phyloP scores from a whole-genome alignment of 148 eudicot genomes.

The Vaccinium corymbosum region DNA sequence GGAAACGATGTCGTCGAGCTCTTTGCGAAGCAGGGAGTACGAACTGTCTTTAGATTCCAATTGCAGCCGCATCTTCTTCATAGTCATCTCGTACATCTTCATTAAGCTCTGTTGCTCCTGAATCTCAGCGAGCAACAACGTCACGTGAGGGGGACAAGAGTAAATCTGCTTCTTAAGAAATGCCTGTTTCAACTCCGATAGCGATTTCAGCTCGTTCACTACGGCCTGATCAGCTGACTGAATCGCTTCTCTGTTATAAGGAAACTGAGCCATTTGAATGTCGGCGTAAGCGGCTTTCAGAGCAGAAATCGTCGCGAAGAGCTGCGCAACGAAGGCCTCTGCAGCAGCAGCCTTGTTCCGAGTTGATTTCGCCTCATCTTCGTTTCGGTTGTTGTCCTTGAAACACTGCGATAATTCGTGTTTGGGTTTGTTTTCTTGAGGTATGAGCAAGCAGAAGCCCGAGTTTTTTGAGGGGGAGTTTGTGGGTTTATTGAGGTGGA shows the following conservation, averaged over 20 bases:
- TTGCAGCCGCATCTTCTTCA: slow-evolving; percentile 61
- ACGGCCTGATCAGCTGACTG: slow-evolving; percentile 65
- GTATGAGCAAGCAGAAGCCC: slow-evolving; percentile 29
- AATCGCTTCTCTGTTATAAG: slow-evolving; percentile 52
- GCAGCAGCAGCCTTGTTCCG: slow-evolving; percentile 36
- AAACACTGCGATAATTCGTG: neutral
- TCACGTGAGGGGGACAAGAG: slow-evolving; percentile 74
- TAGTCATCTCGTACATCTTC: slow-evolving; percentile 78
- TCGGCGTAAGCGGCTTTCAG: slow-evolving; percentile 87
- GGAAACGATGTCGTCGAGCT: slow-evolving; percentile 24
- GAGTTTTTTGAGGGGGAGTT: slow-evolving; percentile 23
- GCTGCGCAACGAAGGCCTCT: slow-evolving; percentile 68
- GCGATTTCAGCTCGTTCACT: slow-evolving; percentile 46
- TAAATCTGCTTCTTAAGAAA: slow-evolving; percentile 46
- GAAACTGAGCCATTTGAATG: slow-evolving; percentile 79
- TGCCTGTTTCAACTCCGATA: slow-evolving; percentile 63
- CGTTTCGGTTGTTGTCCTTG: neutral
- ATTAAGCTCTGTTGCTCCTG: slow-evolving; percentile 82
- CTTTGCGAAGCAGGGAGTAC: slow-evolving; percentile 22
- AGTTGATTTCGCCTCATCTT: slow-evolving; percentile 5
- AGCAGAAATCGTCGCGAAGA: slow-evolving; percentile 72
- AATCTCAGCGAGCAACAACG: slow-evolving; percentile 68
- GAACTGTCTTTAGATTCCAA: slow-evolving; percentile 37
- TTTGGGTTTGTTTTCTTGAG: slow-evolving; percentile 29
- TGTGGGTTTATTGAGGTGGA: slow-evolving; percentile 29